Evolutionary conservation across 164 flowering plant genomes (phyloP).

Genomic region (Berberis thunbergii): DNA sequence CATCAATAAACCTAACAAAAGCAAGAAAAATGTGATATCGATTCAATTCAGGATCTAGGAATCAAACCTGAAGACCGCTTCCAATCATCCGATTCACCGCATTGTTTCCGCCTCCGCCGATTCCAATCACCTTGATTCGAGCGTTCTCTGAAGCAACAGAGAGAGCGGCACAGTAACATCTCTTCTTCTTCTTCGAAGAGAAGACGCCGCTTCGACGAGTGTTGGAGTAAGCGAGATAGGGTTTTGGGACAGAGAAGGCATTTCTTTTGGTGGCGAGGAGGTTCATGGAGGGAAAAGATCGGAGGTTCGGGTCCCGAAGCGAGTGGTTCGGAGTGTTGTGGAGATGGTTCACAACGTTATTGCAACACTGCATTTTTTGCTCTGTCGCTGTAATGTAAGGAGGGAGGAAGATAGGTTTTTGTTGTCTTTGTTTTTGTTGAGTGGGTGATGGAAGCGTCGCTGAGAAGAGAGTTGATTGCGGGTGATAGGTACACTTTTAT

Average conservation of each 20-base stretch:
- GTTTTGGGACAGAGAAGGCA: slow-evolving; percentile 7
- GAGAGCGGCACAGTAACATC: slow-evolving; percentile 8
- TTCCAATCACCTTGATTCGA: slow-evolving; percentile 19
- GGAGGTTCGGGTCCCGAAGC: too few species aligned
- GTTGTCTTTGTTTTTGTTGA: too few species aligned
- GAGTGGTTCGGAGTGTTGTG: not conserved
- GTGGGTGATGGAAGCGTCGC: too few species aligned
- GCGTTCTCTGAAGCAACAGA: slow-evolving; percentile 6
- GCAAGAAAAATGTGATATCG: not conserved
- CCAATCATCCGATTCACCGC: slow-evolving; percentile 26
- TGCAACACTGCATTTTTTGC: slow-evolving; percentile 13
- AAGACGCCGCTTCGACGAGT: too few species aligned
- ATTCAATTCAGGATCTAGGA: too few species aligned
- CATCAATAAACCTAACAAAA: not conserved
- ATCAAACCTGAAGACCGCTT: slow-evolving; percentile 21
- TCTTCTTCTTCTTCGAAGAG: not conserved
- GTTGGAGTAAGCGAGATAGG: not conserved
- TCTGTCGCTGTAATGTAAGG: too few species aligned
- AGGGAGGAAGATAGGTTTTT: too few species aligned
- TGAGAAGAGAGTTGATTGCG: too few species aligned
- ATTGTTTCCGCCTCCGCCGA: slow-evolving; percentile 24
- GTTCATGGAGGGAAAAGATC: slow-evolving; percentile 1
- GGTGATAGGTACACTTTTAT: too few species aligned
- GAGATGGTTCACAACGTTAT: not conserved
- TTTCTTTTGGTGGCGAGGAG: not conserved